A percentile compares a stretch with the other conserved stretches of the same genome.
phyloP scores from a whole-genome alignment of 371 early-diverging fungal genomes.

The Lichtheimia ramosa region DNA sequence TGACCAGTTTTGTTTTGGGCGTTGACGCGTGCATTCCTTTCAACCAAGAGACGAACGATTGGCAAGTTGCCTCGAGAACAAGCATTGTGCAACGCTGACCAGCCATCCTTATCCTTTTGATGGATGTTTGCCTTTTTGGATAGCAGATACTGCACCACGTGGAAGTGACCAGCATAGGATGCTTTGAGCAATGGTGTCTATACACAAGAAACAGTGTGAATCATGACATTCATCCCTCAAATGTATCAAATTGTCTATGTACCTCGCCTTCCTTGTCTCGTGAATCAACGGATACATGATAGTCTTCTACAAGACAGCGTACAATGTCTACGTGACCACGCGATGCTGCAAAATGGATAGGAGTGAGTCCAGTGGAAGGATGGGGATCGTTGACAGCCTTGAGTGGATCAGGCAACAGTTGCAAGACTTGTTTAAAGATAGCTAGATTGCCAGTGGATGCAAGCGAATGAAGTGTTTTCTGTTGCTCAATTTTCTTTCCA shows the following conservation, averaged over 20 bases:
- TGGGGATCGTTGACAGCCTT: constrained; percentile 50
- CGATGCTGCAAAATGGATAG: constrained; percentile 73
- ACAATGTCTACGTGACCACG: constrained; percentile 72
- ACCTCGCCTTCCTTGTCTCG: constrained; percentile 77
- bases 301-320: constrained; percentile 61
- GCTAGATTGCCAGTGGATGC: constrained; percentile 42
- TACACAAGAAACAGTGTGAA: background rate
- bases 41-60: constrained; percentile 60
- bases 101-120: constrained; percentile 79
- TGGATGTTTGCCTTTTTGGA: constrained; percentile 63
- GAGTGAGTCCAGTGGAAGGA: constrained; percentile 64
- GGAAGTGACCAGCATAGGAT: constrained; percentile 67
- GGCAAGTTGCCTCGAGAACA: constrained; percentile 63
- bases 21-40: constrained; percentile 60
- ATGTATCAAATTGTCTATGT: constrained; percentile 2
- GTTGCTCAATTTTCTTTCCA: constrained; percentile 15
- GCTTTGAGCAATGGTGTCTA: constrained; percentile 84
- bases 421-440: constrained; percentile 32
- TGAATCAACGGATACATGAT: constrained; percentile 66
- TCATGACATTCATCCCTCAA: background rate
- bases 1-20: constrained; percentile 68
- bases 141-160: constrained; percentile 67
- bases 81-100: constrained; percentile 86
- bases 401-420: constrained; percentile 30
- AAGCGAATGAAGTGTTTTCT: constrained; percentile 29